Percentiles rank a stretch among this genome's conserved stretches.
Evolutionary conservation across 2,329 filamentous ascomycete genomes (phyloP).

Genomic region (Venturia nashicola): DNA sequence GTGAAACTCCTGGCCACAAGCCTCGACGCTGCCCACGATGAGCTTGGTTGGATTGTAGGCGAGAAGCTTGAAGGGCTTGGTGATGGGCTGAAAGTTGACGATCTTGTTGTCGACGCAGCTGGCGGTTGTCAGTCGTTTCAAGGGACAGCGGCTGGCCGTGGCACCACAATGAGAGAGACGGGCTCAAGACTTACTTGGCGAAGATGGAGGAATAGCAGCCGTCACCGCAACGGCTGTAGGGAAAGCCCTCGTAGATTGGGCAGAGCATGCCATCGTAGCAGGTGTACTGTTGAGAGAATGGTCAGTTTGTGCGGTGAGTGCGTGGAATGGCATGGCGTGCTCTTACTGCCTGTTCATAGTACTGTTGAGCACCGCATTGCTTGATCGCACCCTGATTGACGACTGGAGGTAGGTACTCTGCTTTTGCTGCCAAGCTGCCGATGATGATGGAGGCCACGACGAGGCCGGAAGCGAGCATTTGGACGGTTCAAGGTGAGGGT

Average conservation of each 20-base stretch:
- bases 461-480: neutral
- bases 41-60: neutral
- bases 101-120: constrained; percentile 2
- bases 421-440: neutral
- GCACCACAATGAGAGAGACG: neutral
- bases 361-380: neutral
- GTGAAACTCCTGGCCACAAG: neutral
- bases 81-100: neutral
- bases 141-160: neutral
- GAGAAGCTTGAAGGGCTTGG: neutral
- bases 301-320: neutral
- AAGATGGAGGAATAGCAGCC: neutral
- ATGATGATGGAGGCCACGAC: neutral
- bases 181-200: neutral
- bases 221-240: neutral
- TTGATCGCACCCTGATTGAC: neutral
- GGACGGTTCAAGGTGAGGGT: neutral
- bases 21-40: neutral
- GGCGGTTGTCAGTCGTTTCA: neutral
- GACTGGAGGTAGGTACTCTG: neutral
- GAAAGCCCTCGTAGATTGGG: neutral
- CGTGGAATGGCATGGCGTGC: neutral
- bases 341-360: neutral
- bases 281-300: neutral
- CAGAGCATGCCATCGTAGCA: constrained; percentile 1